Percentiles rank a stretch among this genome's conserved stretches.
These are phyloP conservation scores for Sparassis latifolia DNA, from an alignment of 1,284 basidiomycete genomes.

Conservation along the genomic window DNA sequence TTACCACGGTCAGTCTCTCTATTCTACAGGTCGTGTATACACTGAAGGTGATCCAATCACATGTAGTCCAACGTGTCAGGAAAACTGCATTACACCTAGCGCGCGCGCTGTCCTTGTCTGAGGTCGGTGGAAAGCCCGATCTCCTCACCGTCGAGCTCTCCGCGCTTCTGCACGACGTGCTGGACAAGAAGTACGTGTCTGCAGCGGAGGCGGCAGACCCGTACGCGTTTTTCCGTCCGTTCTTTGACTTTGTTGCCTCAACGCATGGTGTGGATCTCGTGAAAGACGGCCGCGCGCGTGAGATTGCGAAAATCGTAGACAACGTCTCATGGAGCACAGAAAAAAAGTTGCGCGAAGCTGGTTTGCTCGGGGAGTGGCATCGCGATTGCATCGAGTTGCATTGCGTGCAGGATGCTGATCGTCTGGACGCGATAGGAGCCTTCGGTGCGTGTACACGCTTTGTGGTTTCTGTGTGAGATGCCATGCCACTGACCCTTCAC, in stretches of 20 bases:
- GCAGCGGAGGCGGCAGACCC: slow-evolving; percentile 52
- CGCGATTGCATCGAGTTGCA: slow-evolving; percentile 73
- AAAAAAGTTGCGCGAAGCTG: slow-evolving; percentile 52
- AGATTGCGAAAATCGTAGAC: slow-evolving; percentile 62
- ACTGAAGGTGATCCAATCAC: neutral
- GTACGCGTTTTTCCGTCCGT: slow-evolving; percentile 59
- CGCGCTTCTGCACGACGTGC: slow-evolving; percentile 82
- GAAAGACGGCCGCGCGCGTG: slow-evolving; percentile 49
- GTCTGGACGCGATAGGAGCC: slow-evolving; percentile 88
- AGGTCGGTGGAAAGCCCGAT: slow-evolving; percentile 41
- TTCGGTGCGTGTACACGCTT: slow-evolving; percentile 49
- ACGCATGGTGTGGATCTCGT: slow-evolving; percentile 47
- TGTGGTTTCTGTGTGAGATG: neutral
- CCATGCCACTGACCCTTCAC: neutral
- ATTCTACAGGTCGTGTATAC: neutral
- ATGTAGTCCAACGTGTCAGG: slow-evolving; percentile 74
- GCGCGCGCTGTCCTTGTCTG: slow-evolving; percentile 26
- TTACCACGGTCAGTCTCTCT: slow-evolving; percentile 61
- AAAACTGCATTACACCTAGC: slow-evolving; percentile 71
- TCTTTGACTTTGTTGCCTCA: slow-evolving; percentile 45
- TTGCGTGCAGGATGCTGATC: slow-evolving; percentile 87
- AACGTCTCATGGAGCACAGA: slow-evolving; percentile 88
- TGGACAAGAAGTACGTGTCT: slow-evolving; percentile 80
- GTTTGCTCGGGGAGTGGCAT: slow-evolving; percentile 67
- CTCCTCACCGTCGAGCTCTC: slow-evolving; percentile 75